A percentile compares a stretch with the other conserved stretches of the same genome.
Evolutionary conservation across 2,329 filamentous ascomycete genomes (phyloP).

Genomic region (Bipolaris cookei): DNA sequence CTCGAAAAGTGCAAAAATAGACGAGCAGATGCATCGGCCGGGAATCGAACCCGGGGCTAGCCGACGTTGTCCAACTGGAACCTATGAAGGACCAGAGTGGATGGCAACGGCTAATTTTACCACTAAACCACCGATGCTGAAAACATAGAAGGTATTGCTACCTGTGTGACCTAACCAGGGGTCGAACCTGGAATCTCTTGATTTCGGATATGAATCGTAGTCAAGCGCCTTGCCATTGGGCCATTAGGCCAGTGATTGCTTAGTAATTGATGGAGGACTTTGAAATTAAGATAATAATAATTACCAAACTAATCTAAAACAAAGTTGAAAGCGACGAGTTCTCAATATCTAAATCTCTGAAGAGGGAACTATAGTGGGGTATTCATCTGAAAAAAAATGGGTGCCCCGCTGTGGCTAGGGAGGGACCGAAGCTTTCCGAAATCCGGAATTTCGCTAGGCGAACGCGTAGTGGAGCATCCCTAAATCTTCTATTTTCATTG

Average conservation of each 20-base stretch:
- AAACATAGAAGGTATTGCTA: background rate
- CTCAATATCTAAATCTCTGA: background rate
- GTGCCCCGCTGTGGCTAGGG: background rate
- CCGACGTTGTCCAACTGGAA: constrained; percentile 20
- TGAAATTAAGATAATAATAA: rapidly evolving
- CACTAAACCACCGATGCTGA: constrained; percentile 41
- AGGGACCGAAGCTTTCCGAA: background rate
- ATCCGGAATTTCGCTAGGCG: background rate
- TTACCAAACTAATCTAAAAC: background rate
- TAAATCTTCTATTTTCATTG: background rate
- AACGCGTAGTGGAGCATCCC: background rate
- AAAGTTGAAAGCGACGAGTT: background rate
- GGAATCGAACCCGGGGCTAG: constrained; percentile 42
- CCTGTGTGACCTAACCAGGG: constrained; percentile 15
- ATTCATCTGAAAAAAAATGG: background rate
- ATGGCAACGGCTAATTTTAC: constrained; percentile 43
- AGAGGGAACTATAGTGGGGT: constrained; percentile 5
- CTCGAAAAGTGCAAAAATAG: background rate
- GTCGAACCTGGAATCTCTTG: constrained; percentile 42
- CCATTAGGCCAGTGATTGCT: constrained; percentile 45
- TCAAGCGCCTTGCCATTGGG: constrained; percentile 65
- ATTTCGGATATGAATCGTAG: constrained; percentile 51
- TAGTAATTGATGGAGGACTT: constrained; percentile 5
- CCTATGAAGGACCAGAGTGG: background rate
- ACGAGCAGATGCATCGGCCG: constrained; percentile 32